These are phyloP conservation scores for Ophiostoma pallidulum DNA, from an alignment of 2,329 filamentous ascomycete genomes.

Conservation along the genomic window DNA sequence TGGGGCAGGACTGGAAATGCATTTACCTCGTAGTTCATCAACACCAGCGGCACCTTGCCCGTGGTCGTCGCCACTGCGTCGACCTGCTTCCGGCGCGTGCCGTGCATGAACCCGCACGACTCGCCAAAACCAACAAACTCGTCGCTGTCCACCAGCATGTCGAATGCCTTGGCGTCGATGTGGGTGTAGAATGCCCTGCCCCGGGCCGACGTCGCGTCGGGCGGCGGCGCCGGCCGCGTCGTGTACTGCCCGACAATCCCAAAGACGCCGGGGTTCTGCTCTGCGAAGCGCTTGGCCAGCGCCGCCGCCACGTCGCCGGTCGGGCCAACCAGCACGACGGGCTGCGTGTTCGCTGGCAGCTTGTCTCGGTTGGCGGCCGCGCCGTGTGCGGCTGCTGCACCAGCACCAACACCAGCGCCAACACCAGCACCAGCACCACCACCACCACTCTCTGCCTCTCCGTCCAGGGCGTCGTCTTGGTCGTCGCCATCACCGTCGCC, in stretches of 20 bases:
- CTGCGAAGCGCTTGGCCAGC: slow-evolving; percentile 53
- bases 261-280: slow-evolving; percentile 56
- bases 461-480: slow-evolving; percentile 23
- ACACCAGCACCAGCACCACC: no score
- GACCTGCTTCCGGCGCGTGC: slow-evolving; percentile 45
- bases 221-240: slow-evolving; percentile 37
- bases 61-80: slow-evolving; percentile 40
- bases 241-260: slow-evolving; percentile 47
- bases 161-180: slow-evolving; percentile 46
- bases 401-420: no score
- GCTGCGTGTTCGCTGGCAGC: slow-evolving; percentile 39
- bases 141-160: slow-evolving; percentile 49
- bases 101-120: slow-evolving; percentile 41
- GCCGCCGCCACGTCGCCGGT: slow-evolving; percentile 53
- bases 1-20: slow-evolving; percentile 19
- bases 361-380: slow-evolving; percentile 18
- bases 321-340: slow-evolving; percentile 61
- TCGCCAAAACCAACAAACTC: slow-evolving; percentile 48
- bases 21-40: slow-evolving; percentile 45
- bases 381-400: no score
- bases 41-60: slow-evolving; percentile 51
- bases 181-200: slow-evolving; percentile 25
- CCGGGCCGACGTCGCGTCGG: slow-evolving; percentile 15
- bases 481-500: slow-evolving; percentile 51
- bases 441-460: slow-evolving; percentile 7